Conservation (phyloP, 805 yeast species). For the Candida parachauliodes region DNA sequence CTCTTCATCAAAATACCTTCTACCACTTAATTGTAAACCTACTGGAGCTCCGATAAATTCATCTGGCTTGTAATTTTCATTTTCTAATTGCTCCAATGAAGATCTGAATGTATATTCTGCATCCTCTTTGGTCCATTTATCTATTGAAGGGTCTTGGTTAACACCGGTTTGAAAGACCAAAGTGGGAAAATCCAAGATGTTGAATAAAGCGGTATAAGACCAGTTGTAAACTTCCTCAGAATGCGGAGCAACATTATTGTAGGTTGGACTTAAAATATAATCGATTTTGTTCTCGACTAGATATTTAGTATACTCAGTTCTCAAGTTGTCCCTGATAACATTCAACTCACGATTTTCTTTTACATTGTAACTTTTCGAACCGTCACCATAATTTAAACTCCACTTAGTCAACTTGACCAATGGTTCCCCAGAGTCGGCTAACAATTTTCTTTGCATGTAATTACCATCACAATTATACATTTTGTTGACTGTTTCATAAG, state of each 20-base stretch:
- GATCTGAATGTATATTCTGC: slow-evolving; percentile 39
- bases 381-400: slow-evolving; percentile 56
- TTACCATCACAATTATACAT: slow-evolving; percentile 72
- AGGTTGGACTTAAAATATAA: slow-evolving; percentile 64
- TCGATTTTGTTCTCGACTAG: slow-evolving; percentile 57
- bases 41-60: slow-evolving; percentile 52
- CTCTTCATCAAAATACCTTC: slow-evolving; percentile 56
- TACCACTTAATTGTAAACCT: slow-evolving; percentile 50
- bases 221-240: slow-evolving; percentile 65
- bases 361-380: slow-evolving; percentile 44
- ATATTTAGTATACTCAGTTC: slow-evolving; percentile 53
- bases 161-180: slow-evolving; percentile 62
- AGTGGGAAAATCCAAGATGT: slow-evolving; percentile 68
- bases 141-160: slow-evolving; percentile 52
- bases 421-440: slow-evolving; percentile 69
- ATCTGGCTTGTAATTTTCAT: slow-evolving; percentile 44
- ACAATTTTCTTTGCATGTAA: slow-evolving; percentile 46
- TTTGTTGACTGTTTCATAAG: slow-evolving; percentile 54
- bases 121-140: slow-evolving; percentile 40
- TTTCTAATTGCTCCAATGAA: slow-evolving; percentile 47
- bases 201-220: slow-evolving; percentile 78
- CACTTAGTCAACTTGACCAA: slow-evolving; percentile 60
- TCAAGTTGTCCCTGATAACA: slow-evolving; percentile 52
- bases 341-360: slow-evolving; percentile 57
- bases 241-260: slow-evolving; percentile 67